Percentiles rank a stretch among this genome's conserved stretches.
phyloP scores from a whole-genome alignment of 495 filamentous ascomycete species.

The Lineolata rhizophorae region DNA sequence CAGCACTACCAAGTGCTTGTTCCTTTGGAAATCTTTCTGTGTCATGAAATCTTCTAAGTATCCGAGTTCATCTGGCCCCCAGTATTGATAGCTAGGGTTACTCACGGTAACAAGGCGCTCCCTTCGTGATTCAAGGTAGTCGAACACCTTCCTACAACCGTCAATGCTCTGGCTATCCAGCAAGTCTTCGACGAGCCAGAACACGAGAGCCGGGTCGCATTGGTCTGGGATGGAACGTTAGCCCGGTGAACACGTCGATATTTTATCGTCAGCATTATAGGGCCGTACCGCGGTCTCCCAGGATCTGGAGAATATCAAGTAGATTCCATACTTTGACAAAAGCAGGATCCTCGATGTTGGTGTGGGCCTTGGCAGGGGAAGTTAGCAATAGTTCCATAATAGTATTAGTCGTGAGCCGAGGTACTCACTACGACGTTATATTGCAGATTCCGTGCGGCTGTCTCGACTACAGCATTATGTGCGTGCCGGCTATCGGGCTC shows the following conservation, averaged over 20 bases:
- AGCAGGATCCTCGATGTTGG: slow-evolving; percentile 38
- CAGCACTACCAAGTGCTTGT: slow-evolving; percentile 71
- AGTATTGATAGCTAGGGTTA: not conserved
- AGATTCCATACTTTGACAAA: slow-evolving; percentile 83
- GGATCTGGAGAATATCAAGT: slow-evolving; percentile 67
- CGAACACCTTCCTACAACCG: slow-evolving; percentile 74
- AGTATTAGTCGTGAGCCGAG: not conserved
- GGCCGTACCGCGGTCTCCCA: slow-evolving; percentile 50
- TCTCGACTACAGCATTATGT: slow-evolving; percentile 49
- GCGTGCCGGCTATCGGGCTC: slow-evolving; percentile 17
- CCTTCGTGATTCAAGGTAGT: slow-evolving; percentile 79
- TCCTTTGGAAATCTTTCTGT: slow-evolving; percentile 47
- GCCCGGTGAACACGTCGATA: too few relatives aligned
- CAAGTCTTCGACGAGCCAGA: slow-evolving; percentile 83
- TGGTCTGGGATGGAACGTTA: slow-evolving; percentile 33
- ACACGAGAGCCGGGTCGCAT: slow-evolving; percentile 64
- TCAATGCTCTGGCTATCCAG: slow-evolving; percentile 88
- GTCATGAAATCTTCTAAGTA: slow-evolving; percentile 4
- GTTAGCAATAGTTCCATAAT: not conserved
- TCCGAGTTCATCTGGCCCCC: too few relatives aligned
- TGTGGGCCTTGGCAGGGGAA: slow-evolving; percentile 10
- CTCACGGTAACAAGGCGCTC: slow-evolving; percentile 56
- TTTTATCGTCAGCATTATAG: not conserved
- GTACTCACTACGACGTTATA: slow-evolving; percentile 46
- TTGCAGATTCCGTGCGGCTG: slow-evolving; percentile 55